Base-by-base conservation (phyloP, 73 alveolate genomes). In the Paramecium sonneborni region DNA sequence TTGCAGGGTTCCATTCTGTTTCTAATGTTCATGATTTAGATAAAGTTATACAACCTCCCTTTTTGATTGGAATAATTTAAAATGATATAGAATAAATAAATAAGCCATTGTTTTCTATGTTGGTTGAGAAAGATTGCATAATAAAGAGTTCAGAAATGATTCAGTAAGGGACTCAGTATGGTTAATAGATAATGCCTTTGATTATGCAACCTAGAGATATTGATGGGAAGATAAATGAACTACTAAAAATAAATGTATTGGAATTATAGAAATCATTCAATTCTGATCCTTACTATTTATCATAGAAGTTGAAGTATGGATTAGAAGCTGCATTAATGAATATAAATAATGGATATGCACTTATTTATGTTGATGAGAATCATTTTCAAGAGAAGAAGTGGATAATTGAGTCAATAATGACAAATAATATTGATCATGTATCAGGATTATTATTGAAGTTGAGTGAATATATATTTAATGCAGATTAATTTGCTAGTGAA, bases 351-450 rank as follows among this genome's bases (percentile, higher is more conserved):
- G 84, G 84, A 2, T 32, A 62, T 62, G 84, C 44, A 11, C 84
- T 62, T n/a, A 62, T 62, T 26, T 62, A 62, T 62, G 84, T 62
- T 21, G 84, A 62, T 32, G 84, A 62, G 12, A 62, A 62, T 32
- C 84, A 62, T 62, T 3, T 62, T 30, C 39, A 62, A 23, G 84
- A 62, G 9, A 62, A 62, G 48, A 62, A 32, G 24, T 62, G 84
- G 84, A 32, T 62, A 14, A 62, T 62, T 30, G 84, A 62, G 6
- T 30, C 84, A 12, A 62, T 62, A 30, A 30, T 62, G 39, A 62
- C 84, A 5, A 62, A 62, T n/a, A 30, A 26, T 62, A 43, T 62
- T 32, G 44, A 62, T 62, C 5, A 62, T 32, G 20, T 62, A 30
- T 32, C 20, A 62, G 44, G 44, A 30, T 1, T 26, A 6, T 62